phyloP scores from a whole-genome alignment of 1,139 yeast genomes.

The Suhomyces wounanorum region DNA sequence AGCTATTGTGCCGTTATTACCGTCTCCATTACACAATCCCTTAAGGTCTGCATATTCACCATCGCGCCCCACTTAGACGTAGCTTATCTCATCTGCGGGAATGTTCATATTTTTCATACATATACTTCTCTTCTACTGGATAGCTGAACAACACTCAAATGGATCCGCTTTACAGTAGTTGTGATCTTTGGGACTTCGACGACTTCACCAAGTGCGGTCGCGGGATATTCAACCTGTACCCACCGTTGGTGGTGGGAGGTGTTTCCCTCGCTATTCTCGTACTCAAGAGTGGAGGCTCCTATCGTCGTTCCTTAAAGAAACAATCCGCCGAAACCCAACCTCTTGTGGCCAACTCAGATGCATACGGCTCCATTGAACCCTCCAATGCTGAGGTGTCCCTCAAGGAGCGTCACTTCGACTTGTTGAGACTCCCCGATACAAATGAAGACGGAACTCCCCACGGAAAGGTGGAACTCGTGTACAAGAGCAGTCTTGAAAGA shows the following conservation, averaged over 20 bases:
- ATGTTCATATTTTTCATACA: not conserved
- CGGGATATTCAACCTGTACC: slow-evolving; percentile 35
- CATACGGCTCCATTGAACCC: slow-evolving; percentile 30
- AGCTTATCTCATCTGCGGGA: slow-evolving; percentile 1
- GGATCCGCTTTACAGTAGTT: slow-evolving; percentile 1
- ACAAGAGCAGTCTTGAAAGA: slow-evolving; percentile 52
- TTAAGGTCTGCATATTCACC: not conserved
- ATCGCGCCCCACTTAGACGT: not conserved
- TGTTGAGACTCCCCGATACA: slow-evolving; percentile 43
- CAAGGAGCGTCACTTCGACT: slow-evolving; percentile 54
- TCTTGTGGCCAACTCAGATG: slow-evolving; percentile 33
- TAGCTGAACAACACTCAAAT: not conserved
- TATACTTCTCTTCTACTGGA: not conserved
- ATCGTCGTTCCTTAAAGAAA: slow-evolving; percentile 10
- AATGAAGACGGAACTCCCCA: slow-evolving; percentile 59
- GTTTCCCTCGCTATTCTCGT: slow-evolving; percentile 33
- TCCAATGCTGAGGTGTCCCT: slow-evolving; percentile 20
- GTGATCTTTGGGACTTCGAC: slow-evolving; percentile 43
- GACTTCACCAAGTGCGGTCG: slow-evolving; percentile 51
- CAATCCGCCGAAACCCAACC: slow-evolving; percentile 31
- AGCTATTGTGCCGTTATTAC: not conserved
- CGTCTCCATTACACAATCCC: not conserved
- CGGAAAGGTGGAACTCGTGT: slow-evolving; percentile 46
- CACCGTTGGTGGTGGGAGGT: slow-evolving; percentile 36
- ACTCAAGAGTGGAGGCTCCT: slow-evolving; percentile 24